phyloP scores from a whole-genome alignment of 1,284 basidiomycete genomes.

The Ganoderma resinaceum region DNA sequence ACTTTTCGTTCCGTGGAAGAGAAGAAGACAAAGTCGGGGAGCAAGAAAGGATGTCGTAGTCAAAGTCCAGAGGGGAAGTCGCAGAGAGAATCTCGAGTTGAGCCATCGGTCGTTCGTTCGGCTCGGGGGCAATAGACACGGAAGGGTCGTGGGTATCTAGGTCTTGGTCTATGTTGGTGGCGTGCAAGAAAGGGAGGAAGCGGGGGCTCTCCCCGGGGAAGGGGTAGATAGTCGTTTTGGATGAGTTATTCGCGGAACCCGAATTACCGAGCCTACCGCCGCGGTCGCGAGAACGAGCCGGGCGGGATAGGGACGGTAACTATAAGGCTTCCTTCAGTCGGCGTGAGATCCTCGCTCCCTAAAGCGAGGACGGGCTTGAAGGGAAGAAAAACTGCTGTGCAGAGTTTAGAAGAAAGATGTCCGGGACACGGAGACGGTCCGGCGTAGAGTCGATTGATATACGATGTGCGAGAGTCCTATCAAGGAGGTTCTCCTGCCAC shows the following conservation, averaged over 20 bases:
- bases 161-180: constrained; percentile 30
- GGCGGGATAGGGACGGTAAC: constrained; percentile 70
- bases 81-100: constrained; percentile 63
- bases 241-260: constrained; percentile 38
- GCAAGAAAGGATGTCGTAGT: constrained; percentile 40
- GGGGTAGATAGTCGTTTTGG: constrained; percentile 26
- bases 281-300: constrained; percentile 65
- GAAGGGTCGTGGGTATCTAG: constrained; percentile 25
- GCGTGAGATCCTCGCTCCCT: constrained; percentile 69
- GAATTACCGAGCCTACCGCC: constrained; percentile 77
- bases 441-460: constrained; percentile 27
- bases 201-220: constrained; percentile 22
- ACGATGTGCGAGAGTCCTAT: constrained; percentile 49
- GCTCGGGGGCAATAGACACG: constrained; percentile 14
- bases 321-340: constrained; percentile 60
- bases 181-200: constrained; percentile 17
- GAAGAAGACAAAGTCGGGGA: constrained; percentile 41
- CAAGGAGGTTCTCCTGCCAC: constrained; percentile 79
- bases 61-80: constrained; percentile 55
- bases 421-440: constrained; percentile 29
- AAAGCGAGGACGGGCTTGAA: constrained; percentile 70
- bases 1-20: constrained; percentile 43
- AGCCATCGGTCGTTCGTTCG: constrained; percentile 54
- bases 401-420: constrained; percentile 32
- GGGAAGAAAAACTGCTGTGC: constrained; percentile 33